These are phyloP conservation scores for Hypomyces rosellus DNA, from an alignment of 2,329 filamentous ascomycete genomes.

Conservation along the genomic window DNA sequence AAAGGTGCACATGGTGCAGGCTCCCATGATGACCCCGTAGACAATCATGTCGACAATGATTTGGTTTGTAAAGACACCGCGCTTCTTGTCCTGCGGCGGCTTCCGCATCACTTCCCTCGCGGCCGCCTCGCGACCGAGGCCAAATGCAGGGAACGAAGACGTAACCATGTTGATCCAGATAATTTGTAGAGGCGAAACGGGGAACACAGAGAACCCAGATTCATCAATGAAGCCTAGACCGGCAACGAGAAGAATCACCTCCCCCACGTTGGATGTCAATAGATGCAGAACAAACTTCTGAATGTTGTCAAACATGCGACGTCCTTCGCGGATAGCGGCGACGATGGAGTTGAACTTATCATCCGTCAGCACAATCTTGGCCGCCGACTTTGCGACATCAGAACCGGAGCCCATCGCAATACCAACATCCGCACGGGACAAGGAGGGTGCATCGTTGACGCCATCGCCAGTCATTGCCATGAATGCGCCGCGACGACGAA, in stretches of 20 bases:
- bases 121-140: slow-evolving; percentile 72
- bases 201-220: slow-evolving; percentile 70
- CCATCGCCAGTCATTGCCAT: slow-evolving; percentile 87
- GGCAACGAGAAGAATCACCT: slow-evolving; percentile 74
- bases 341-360: slow-evolving; percentile 87
- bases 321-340: slow-evolving; percentile 73
- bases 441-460: slow-evolving; percentile 78
- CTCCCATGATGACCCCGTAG: slow-evolving; percentile 73
- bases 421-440: slow-evolving; percentile 75
- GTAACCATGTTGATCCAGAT: slow-evolving; percentile 95
- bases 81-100: slow-evolving; percentile 63
- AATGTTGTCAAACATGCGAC: slow-evolving; percentile 83
- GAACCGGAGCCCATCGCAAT: slow-evolving; percentile 89
- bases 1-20: slow-evolving; percentile 58
- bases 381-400: slow-evolving; percentile 78
- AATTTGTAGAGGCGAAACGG: slow-evolving; percentile 77
- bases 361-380: slow-evolving; percentile 76
- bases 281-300: slow-evolving; percentile 82
- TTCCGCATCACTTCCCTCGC: slow-evolving; percentile 71
- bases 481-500: slow-evolving; percentile 69
- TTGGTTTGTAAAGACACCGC: slow-evolving; percentile 71
- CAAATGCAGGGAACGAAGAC: slow-evolving; percentile 80
- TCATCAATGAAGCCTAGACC: slow-evolving; percentile 76
- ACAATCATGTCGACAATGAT: slow-evolving; percentile 73
- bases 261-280: slow-evolving; percentile 74